A percentile compares a stretch with the other conserved stretches of the same genome.
These are phyloP conservation scores for Cladosporium sp. DNA, from an alignment of 2,329 filamentous ascomycete genomes.

Conservation along the genomic window DNA sequence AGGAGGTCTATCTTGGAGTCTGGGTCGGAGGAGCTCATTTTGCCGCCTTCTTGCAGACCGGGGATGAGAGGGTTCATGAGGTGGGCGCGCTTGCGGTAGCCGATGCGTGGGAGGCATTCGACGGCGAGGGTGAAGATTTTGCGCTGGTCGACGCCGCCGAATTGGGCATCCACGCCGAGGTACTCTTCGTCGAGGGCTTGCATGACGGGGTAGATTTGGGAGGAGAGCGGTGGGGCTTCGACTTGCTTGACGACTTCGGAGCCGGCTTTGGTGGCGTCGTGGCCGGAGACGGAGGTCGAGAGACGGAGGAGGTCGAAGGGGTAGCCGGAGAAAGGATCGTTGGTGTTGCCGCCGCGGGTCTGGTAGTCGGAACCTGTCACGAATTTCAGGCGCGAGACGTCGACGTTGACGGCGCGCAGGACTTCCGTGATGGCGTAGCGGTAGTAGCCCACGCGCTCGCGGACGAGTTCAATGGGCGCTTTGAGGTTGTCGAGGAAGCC, in stretches of 20 bases:
- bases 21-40: conserved; percentile 71
- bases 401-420: conserved; percentile 74
- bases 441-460: conserved; percentile 83
- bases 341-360: conserved; percentile 52
- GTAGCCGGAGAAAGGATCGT: conserved; percentile 65
- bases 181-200: conserved; percentile 91
- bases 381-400: conserved; percentile 76
- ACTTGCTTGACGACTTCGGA: conserved; percentile 94
- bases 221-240: conserved; percentile 70
- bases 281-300: conserved; percentile 67
- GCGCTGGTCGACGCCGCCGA: conserved; percentile 80
- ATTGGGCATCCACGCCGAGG: conserved; percentile 82
- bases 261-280: conserved; percentile 85
- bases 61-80: conserved; percentile 88
- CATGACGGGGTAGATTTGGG: conserved; percentile 80
- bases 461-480: conserved; percentile 83
- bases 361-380: conserved; percentile 67
- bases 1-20: conserved; percentile 94
- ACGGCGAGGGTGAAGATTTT: conserved; percentile 87
- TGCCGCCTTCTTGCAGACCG: conserved; percentile 71
- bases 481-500: conserved; percentile 62
- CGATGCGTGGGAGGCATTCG: conserved; percentile 81
- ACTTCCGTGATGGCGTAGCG: conserved; percentile 70
- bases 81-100: conserved; percentile 75
- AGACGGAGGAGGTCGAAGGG: conserved; percentile 87